Evolutionary conservation across 2,329 filamentous ascomycete species (phyloP).

Genomic region (Sclerotinia minor): DNA sequence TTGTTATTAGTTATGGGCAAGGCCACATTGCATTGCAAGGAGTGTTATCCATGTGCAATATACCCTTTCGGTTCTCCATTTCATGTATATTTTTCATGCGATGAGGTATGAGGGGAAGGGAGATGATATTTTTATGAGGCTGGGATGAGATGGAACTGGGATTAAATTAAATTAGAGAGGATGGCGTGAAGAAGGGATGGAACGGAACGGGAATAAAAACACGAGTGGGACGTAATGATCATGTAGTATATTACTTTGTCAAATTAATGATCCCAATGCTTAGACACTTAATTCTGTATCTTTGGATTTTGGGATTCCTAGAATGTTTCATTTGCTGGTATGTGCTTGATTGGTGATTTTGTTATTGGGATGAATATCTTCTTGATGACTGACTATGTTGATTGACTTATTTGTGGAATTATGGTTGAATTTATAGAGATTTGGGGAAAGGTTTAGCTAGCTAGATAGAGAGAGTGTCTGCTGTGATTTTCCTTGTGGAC

Average conservation of each 20-base stretch:
- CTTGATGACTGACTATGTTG: background rate
- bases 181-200: constrained; percentile 28
- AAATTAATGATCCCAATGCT: constrained; percentile 8
- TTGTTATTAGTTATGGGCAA: constrained; percentile 11
- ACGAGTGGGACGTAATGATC: constrained; percentile 11
- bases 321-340: background rate
- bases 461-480: no score
- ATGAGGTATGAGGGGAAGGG: background rate
- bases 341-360: background rate
- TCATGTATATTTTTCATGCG: constrained; percentile 4
- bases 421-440: no score
- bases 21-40: constrained; percentile 22
- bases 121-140: constrained; percentile 10
- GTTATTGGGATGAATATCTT: background rate
- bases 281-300: background rate
- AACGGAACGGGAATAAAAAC: constrained; percentile 31
- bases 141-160: background rate
- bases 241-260: constrained; percentile 18
- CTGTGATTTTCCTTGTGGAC: no score
- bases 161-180: background rate
- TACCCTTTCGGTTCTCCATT: constrained; percentile 18
- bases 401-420: no score
- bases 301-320: no score
- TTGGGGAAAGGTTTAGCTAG: no score
- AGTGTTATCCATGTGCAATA: constrained; percentile 14